Percentiles rank a stretch among this genome's conserved stretches.
Evolutionary conservation across 257 asterid genomes (phyloP).

Genomic region (Salvia miltiorrhiza): DNA sequence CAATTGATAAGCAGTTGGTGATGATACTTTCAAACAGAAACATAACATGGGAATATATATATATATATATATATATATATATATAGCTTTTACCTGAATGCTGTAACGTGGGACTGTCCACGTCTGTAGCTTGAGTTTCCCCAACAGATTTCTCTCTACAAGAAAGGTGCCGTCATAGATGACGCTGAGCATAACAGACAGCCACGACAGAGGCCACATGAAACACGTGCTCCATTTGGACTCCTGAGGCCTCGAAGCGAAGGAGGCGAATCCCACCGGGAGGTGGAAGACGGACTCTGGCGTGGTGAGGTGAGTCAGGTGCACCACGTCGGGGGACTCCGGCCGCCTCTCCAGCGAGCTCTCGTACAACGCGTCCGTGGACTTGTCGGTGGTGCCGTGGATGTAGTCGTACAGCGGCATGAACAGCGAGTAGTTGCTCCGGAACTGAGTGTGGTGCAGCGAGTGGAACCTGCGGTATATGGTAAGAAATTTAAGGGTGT

Average conservation of each 20-base stretch:
- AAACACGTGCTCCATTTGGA: conserved; percentile 49
- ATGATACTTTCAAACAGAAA: too few species aligned
- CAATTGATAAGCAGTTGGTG: not conserved
- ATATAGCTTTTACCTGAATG: conserved; percentile 50
- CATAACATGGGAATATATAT: too few species aligned
- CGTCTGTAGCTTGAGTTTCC: conserved; percentile 40
- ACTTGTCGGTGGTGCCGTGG: conserved; percentile 50
- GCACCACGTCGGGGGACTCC: conserved; percentile 50
- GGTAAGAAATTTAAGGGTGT: too few species aligned
- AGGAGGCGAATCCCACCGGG: conserved; percentile 50
- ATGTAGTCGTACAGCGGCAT: conserved; percentile 63
- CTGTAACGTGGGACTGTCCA: conserved; percentile 58
- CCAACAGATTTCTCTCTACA: conserved; percentile 44
- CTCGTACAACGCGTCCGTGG: conserved; percentile 34
- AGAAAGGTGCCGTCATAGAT: conserved; percentile 34
- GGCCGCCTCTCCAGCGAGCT: conserved; percentile 33
- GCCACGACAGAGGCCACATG: conserved; percentile 44
- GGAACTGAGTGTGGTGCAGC: conserved; percentile 62
- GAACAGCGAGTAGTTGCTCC: conserved; percentile 58
- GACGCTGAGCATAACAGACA: conserved; percentile 35
- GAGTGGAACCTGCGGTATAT: conserved; percentile 50
- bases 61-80: too few species aligned
- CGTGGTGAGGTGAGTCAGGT: conserved; percentile 57
- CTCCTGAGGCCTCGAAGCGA: conserved; percentile 50
- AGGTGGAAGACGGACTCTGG: conserved; percentile 57